Evolutionary conservation across 306 rosid genomes (phyloP).

Genomic region (Trifolium fragiferum): DNA sequence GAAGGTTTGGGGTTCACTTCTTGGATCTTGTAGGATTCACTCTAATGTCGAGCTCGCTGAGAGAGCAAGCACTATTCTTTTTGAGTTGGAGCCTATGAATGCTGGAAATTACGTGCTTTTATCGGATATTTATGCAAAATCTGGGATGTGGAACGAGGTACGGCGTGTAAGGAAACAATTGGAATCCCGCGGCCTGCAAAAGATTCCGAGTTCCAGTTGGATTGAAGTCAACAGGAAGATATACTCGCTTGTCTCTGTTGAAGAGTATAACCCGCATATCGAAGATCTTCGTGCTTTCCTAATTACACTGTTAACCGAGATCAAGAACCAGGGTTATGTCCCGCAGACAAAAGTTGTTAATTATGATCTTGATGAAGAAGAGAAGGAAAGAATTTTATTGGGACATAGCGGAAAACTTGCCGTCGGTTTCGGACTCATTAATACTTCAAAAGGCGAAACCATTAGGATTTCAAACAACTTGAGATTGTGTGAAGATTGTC

Average conservation of each 20-base stretch:
- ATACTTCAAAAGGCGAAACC: conserved; percentile 66
- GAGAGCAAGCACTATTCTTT: conserved; percentile 73
- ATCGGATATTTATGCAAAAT: conserved; percentile 80
- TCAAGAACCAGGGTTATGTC: conserved; percentile 20
- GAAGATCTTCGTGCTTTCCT: conserved; percentile 77
- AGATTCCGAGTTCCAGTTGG: conserved; percentile 87
- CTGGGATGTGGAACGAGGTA: conserved; percentile 75
- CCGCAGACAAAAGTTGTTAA: conserved; percentile 10
- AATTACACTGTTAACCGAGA: conserved; percentile 4
- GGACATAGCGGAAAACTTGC: conserved; percentile 95
- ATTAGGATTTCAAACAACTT: conserved; percentile 85
- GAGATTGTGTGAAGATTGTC: conserved; percentile 80
- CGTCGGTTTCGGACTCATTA: conserved; percentile 91
- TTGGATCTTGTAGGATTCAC: conserved; percentile 29
- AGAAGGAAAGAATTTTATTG: conserved; percentile 77
- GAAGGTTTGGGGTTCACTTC: conserved; percentile 24
- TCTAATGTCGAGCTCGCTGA: conserved; percentile 67
- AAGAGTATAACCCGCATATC: conserved; percentile 69
- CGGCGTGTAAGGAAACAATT: conserved; percentile 70
- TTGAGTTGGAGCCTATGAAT: conserved; percentile 80
- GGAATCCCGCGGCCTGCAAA: conserved; percentile 66
- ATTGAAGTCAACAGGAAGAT: conserved; percentile 76
- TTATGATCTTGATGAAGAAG: conserved; percentile 66
- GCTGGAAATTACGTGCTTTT: conserved; percentile 92
- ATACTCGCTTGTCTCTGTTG: conserved; percentile 69